Conservation (phyloP, 345 rosid species). For the Euphorbia peplus region DNA sequence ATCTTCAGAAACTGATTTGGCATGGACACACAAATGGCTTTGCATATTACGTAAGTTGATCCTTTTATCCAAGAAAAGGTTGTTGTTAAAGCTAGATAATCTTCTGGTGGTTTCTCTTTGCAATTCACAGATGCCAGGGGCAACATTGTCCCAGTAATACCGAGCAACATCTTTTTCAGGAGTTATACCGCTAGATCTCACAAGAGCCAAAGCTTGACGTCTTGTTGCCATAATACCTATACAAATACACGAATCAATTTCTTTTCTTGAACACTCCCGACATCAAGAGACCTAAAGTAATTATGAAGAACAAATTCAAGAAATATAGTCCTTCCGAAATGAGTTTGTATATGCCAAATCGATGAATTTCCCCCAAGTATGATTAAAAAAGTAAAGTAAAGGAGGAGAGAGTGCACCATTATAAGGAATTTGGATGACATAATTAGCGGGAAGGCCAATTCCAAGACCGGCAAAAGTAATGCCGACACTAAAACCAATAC, state of each 20-base stretch:
- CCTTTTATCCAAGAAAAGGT: conserved; percentile 30
- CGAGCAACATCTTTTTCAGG: conserved; percentile 20
- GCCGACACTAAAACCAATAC: conserved; percentile 86
- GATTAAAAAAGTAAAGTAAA: background rate
- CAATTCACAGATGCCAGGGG: conserved; percentile 36
- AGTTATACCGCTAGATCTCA: conserved; percentile 29
- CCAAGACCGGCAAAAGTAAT: conserved; percentile 79
- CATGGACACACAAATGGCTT: conserved; percentile 23
- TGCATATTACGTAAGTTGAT: conserved; percentile 27
- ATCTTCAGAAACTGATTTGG: conserved; percentile 38
- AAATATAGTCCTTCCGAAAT: background rate
- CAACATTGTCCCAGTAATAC: conserved; percentile 42
- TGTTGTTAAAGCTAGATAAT: conserved; percentile 36
- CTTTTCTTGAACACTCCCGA: background rate
- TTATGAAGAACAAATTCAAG: background rate
- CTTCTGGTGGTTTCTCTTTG: conserved; percentile 51
- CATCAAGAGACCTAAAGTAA: no score
- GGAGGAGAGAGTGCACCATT: conserved; percentile 42
- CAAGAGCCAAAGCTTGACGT: conserved; percentile 40
- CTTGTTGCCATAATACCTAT: conserved; percentile 49
- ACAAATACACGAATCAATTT: conserved; percentile 11
- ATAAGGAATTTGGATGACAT: conserved; percentile 51
- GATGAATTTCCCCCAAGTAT: background rate
- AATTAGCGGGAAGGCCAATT: conserved; percentile 81
- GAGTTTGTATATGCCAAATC: background rate